These are phyloP conservation scores for Ochromonas danica DNA, from an alignment of 108 stramenopile species.

Conservation along the genomic window DNA sequence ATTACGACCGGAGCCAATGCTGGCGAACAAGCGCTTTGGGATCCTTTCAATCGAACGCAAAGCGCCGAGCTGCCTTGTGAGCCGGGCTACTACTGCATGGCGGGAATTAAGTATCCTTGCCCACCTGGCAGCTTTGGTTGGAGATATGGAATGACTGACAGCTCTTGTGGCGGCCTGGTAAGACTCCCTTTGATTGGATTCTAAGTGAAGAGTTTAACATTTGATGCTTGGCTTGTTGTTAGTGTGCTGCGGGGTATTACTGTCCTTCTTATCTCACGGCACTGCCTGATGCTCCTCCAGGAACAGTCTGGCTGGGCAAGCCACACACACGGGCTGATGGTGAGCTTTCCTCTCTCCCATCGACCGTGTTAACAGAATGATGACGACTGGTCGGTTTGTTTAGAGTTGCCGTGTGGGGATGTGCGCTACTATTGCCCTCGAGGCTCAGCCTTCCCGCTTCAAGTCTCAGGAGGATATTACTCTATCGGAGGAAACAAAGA, in stretches of 20 bases:
- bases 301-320: conserved; percentile 3
- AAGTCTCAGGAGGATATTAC: conserved; percentile 7
- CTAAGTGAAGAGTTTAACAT: too few species aligned
- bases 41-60: not conserved
- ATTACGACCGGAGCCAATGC: not conserved
- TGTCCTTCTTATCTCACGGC: conserved; percentile 4
- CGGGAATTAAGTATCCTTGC: not conserved
- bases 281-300: not conserved
- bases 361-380: too few species aligned
- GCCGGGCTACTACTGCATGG: not conserved
- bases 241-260: conserved; percentile 24
- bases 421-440: conserved; percentile 21
- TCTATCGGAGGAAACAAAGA: conserved; percentile 9
- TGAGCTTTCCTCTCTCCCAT: too few species aligned
- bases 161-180: too few species aligned
- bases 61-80: conserved; percentile 9
- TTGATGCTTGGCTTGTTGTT: too few species aligned
- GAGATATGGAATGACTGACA: too few species aligned
- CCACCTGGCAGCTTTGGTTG: not conserved
- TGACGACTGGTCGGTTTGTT: too few species aligned
- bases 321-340: too few species aligned
- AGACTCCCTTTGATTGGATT: too few species aligned
- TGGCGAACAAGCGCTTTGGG: conserved; percentile 4
- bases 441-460: not conserved
- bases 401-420: conserved; percentile 24